Evolutionary conservation across 495 filamentous ascomycete genomes (phyloP).

Genomic region (Bathelium albidoporum): DNA sequence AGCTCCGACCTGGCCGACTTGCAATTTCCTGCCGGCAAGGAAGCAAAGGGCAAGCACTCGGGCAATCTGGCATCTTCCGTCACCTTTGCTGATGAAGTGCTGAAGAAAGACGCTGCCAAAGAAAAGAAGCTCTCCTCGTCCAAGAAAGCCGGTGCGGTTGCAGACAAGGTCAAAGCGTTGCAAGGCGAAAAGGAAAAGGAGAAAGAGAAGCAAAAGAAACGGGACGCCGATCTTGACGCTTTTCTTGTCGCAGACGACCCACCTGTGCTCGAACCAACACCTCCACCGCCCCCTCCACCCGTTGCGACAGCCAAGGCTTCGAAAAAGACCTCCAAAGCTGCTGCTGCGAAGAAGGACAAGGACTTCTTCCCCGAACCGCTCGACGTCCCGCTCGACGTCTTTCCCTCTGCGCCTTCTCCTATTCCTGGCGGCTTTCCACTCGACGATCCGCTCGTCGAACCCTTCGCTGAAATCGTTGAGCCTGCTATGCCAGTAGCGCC

Average conservation of each 20-base stretch:
- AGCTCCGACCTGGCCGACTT: not conserved
- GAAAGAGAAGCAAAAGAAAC: conserved; percentile 1
- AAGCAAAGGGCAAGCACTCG: conserved; percentile 1
- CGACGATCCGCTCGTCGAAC: conserved; percentile 25
- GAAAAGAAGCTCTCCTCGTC: conserved; percentile 14
- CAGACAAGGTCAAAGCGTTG: conserved; percentile 27
- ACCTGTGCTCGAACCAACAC: conserved; percentile 5
- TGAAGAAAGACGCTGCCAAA: conserved; percentile 14
- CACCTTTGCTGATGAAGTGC: conserved; percentile 13
- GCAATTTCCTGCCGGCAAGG: conserved; percentile 2
- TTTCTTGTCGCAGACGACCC: conserved; percentile 15
- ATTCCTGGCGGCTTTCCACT: conserved; percentile 32
- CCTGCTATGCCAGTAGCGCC: conserved; percentile 12
- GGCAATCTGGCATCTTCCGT: conserved; percentile 5
- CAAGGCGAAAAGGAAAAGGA: conserved; percentile 21
- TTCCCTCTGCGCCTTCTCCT: conserved; percentile 20
- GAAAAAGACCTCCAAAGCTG: conserved; percentile 4
- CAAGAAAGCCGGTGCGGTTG: conserved; percentile 18
- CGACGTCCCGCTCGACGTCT: conserved; percentile 15
- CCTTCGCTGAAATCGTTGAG: conserved; percentile 10
- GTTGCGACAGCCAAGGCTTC: not conserved
- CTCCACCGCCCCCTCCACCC: conserved; percentile 16
- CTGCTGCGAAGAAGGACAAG: conserved; percentile 16
- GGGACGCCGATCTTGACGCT: conserved; percentile 13
- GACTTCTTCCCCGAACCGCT: conserved; percentile 8